Evolutionary conservation across 2,329 filamentous ascomycete genomes (phyloP).

Genomic region (Cercospora janseana): DNA sequence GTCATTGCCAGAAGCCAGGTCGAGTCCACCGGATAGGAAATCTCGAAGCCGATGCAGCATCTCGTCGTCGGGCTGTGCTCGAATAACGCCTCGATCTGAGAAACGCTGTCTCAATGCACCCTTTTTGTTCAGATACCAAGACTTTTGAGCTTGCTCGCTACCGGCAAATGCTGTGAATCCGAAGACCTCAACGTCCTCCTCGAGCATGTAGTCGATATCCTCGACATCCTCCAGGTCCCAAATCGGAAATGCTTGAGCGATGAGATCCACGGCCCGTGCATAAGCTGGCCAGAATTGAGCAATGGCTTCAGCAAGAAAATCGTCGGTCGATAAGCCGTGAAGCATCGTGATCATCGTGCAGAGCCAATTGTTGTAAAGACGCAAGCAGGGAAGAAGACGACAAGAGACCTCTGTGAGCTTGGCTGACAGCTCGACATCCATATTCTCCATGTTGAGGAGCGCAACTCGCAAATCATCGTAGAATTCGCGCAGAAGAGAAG

Average conservation of each 20-base stretch:
- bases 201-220: constrained; percentile 60
- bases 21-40: constrained; percentile 60
- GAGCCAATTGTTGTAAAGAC: constrained; percentile 69
- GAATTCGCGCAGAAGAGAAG: constrained; percentile 67
- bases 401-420: constrained; percentile 34
- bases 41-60: constrained; percentile 66
- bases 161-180: constrained; percentile 59
- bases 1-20: constrained; percentile 54
- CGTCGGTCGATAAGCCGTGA: constrained; percentile 54
- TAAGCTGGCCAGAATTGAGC: constrained; percentile 66
- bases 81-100: constrained; percentile 51
- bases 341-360: constrained; percentile 56
- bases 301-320: constrained; percentile 56
- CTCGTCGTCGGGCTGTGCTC: constrained; percentile 59
- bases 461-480: constrained; percentile 61
- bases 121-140: constrained; percentile 51
- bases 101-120: constrained; percentile 52
- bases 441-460: constrained; percentile 47
- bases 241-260: constrained; percentile 58
- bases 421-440: constrained; percentile 44
- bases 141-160: constrained; percentile 44
- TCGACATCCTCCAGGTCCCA: constrained; percentile 49
- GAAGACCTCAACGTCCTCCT: constrained; percentile 66
- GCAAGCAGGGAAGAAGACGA: constrained; percentile 61
- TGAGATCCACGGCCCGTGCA: constrained; percentile 59